These are phyloP conservation scores for Phaseolus lunatus DNA, from an alignment of 306 rosid species.

Conservation along the genomic window DNA sequence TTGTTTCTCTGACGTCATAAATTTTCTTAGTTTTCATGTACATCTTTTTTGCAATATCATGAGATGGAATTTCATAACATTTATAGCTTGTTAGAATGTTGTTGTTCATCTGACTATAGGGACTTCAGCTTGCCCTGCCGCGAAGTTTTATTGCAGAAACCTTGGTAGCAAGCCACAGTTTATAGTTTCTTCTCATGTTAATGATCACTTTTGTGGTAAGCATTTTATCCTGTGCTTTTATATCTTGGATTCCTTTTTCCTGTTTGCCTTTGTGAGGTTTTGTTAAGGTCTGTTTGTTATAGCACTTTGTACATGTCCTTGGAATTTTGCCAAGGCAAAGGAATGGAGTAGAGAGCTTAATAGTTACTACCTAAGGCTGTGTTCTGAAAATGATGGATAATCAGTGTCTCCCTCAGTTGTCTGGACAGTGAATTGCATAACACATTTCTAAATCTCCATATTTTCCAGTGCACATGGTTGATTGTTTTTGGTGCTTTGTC, in stretches of 20 bases:
- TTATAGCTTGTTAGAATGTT: conserved; percentile 36
- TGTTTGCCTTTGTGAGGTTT: conserved; percentile 10
- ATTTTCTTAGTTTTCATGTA: conserved; percentile 29
- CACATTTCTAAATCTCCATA: background rate
- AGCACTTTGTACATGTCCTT: conserved; percentile 3
- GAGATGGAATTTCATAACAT: conserved; percentile 4
- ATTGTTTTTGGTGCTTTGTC: conserved; percentile 27
- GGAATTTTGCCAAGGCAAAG: conserved; percentile 33
- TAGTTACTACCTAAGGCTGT: background rate
- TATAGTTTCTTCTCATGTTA: conserved; percentile 80
- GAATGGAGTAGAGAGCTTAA: conserved; percentile 16
- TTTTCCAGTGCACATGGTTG: conserved; percentile 2
- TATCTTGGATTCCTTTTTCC: background rate
- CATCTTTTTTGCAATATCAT: conserved; percentile 1
- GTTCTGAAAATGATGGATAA: conserved; percentile 12
- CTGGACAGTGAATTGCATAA: background rate
- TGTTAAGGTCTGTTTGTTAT: conserved; percentile 4
- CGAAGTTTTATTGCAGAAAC: conserved; percentile 81
- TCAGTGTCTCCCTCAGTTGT: conserved; percentile 7
- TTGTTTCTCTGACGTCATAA: background rate
- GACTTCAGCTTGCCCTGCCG: conserved; percentile 84
- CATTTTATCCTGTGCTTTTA: conserved; percentile 21
- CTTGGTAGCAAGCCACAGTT: conserved; percentile 85
- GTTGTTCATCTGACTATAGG: conserved; percentile 61
- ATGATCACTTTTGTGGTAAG: conserved; percentile 87